phyloP scores from a whole-genome alignment of 2,329 filamentous ascomycete genomes.

The Cladorrhinum sp. region DNA sequence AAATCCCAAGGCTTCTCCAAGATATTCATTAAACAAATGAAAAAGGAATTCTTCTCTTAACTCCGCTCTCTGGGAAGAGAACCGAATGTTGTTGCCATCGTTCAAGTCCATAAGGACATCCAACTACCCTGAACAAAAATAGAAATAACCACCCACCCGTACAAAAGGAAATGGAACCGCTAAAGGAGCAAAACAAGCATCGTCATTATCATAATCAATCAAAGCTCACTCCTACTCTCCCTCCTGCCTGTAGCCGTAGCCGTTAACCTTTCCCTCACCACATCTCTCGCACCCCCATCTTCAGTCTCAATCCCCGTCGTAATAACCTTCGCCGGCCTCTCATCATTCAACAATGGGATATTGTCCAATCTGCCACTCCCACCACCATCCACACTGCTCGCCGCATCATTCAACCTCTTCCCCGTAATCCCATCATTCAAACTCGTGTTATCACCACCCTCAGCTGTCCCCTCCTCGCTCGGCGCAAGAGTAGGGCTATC shows the following conservation, averaged over 20 bases:
- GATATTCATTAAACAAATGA: too few species aligned
- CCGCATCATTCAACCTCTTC: conserved; percentile 30
- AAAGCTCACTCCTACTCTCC: neutral
- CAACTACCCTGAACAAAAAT: neutral
- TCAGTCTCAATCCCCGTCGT: conserved; percentile 37
- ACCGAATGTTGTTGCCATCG: too few species aligned
- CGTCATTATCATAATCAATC: conserved; percentile 1
- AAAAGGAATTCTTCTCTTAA: too few species aligned
- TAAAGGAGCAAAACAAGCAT: conserved; percentile 1
- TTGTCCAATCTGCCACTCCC: conserved; percentile 43
- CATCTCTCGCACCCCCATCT: conserved; percentile 40
- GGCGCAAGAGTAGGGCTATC: conserved; percentile 37
- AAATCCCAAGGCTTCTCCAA: too few species aligned
- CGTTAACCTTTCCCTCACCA: conserved; percentile 43
- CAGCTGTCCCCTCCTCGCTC: conserved; percentile 23
- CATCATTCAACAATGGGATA: conserved; percentile 56
- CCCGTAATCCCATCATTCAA: conserved; percentile 22
- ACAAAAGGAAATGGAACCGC: neutral
- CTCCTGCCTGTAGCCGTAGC: too few species aligned
- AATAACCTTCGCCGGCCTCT: conserved; percentile 30
- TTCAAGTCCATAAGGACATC: neutral
- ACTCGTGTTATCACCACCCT: neutral
- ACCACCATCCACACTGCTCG: conserved; percentile 25
- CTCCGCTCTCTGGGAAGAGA: too few species aligned
- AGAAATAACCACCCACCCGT: neutral